These are phyloP conservation scores for Gastrodia elata DNA, from an alignment of 106 monocot species.

Conservation along the genomic window DNA sequence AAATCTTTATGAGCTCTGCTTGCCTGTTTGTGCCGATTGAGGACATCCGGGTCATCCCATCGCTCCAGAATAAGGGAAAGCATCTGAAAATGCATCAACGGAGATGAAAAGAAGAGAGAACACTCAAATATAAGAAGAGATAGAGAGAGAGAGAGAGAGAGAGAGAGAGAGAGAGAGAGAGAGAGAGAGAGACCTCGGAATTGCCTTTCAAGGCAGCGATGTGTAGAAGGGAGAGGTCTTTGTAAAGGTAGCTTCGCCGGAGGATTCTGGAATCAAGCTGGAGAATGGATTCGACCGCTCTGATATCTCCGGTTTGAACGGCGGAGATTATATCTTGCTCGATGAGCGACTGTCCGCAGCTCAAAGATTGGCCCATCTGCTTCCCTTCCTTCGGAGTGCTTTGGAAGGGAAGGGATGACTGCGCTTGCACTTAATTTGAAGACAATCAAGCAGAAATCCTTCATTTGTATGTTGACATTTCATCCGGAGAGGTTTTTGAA, in stretches of 20 bases:
- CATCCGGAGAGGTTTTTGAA: no score
- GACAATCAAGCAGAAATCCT: no score
- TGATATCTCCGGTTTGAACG: conserved; percentile 28
- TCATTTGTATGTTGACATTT: no score
- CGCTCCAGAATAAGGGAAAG: conserved; percentile 36
- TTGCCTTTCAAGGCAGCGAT: conserved; percentile 46
- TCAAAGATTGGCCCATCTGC: conserved; percentile 31
- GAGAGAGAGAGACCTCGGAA: conserved; percentile 22
- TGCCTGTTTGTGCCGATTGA: conserved; percentile 48
- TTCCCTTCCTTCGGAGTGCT: background rate
- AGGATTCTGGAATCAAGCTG: conserved; percentile 13
- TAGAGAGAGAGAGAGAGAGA: background rate
- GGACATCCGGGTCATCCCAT: conserved; percentile 21
- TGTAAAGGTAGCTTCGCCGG: conserved; percentile 16
- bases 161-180: conserved; percentile 5
- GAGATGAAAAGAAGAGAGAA: background rate
- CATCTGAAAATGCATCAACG: conserved; percentile 16
- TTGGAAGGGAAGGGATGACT: background rate
- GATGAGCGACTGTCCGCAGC: conserved; percentile 19
- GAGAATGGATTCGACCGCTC: conserved; percentile 16
- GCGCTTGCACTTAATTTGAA: background rate
- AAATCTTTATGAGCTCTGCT: background rate
- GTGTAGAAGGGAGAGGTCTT: conserved; percentile 47
- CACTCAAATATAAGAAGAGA: no score
- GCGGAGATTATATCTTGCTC: conserved; percentile 31